These are phyloP conservation scores for Aspergillus ibericus DNA, from an alignment of 2,329 filamentous ascomycete genomes.

Conservation along the genomic window DNA sequence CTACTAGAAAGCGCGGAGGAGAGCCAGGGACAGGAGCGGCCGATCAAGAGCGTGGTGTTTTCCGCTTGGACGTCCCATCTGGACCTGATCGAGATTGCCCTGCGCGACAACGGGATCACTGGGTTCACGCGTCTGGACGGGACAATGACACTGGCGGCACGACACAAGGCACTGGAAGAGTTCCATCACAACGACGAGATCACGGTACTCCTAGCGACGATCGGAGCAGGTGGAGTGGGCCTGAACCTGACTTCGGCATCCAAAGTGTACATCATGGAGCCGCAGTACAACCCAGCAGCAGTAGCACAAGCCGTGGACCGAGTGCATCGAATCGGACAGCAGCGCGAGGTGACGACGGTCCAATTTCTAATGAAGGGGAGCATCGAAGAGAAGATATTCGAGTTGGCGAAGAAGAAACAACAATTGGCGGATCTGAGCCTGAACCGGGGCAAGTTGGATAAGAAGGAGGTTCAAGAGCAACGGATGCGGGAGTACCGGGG, in stretches of 20 bases:
- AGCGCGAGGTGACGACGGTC: constrained; percentile 78
- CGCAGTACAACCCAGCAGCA: constrained; percentile 93
- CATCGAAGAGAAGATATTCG: constrained; percentile 91
- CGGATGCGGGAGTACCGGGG: constrained; percentile 61
- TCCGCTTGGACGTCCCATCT: constrained; percentile 95
- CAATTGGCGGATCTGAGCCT: constrained; percentile 84
- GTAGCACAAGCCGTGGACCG: constrained; percentile 94
- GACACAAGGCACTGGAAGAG: constrained; percentile 70
- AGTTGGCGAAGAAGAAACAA: constrained; percentile 89
- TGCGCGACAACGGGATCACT: constrained; percentile 57
- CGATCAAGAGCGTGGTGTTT: constrained; percentile 91
- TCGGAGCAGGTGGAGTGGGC: constrained; percentile 86
- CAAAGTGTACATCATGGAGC: constrained; percentile 95
- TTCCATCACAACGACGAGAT: constrained; percentile 73
- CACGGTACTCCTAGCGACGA: constrained; percentile 84
- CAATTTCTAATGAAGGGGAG: constrained; percentile 87
- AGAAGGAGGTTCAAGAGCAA: constrained; percentile 64
- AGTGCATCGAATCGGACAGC: constrained; percentile 88
- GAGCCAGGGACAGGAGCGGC: constrained; percentile 59
- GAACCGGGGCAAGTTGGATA: constrained; percentile 63
- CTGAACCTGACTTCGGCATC: constrained; percentile 86
- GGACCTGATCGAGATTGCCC: constrained; percentile 83
- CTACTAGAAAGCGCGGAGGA: constrained; percentile 65
- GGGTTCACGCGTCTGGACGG: constrained; percentile 82
- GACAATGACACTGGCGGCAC: constrained; percentile 74